phyloP scores from a whole-genome alignment of 176 grass and related monocot genomes.

The Elymus sibiricus region DNA sequence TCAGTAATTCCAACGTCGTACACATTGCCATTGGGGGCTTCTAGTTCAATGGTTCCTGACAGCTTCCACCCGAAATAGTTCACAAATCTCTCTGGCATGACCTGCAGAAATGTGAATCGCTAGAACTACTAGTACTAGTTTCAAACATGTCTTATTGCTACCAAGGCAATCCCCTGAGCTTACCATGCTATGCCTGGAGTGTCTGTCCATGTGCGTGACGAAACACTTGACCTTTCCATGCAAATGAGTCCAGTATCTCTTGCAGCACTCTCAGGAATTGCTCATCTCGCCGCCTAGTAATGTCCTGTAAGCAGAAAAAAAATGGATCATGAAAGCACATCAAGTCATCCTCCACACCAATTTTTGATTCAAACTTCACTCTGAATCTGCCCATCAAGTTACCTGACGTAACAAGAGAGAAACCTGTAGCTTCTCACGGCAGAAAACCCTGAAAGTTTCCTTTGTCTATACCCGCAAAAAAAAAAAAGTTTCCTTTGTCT shows the following conservation, averaged over 20 bases:
- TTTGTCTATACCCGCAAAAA: no score
- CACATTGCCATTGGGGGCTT: conserved; percentile 21
- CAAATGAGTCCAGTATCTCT: background rate
- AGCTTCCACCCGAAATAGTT: conserved; percentile 29
- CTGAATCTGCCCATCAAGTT: background rate
- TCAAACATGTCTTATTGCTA: background rate
- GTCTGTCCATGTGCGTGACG: conserved; percentile 6
- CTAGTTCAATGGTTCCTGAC: conserved; percentile 27
- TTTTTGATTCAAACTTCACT: background rate
- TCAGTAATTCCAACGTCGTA: conserved; percentile 27
- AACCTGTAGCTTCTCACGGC: background rate
- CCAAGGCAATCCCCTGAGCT: background rate
- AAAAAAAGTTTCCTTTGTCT: no score
- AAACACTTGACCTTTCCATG: conserved; percentile 25
- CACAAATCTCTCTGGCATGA: conserved; percentile 39
- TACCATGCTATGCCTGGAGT: conserved; percentile 34
- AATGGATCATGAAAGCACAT: background rate
- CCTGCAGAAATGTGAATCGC: background rate
- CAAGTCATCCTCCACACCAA: background rate
- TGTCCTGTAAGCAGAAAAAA: background rate
- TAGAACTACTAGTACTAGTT: background rate
- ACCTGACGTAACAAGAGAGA: no score
- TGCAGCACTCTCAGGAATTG: background rate
- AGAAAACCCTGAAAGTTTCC: background rate
- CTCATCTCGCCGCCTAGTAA: background rate